These are phyloP conservation scores for Aspergillus haitiensis DNA, from an alignment of 495 filamentous ascomycete genomes.

Conservation along the genomic window DNA sequence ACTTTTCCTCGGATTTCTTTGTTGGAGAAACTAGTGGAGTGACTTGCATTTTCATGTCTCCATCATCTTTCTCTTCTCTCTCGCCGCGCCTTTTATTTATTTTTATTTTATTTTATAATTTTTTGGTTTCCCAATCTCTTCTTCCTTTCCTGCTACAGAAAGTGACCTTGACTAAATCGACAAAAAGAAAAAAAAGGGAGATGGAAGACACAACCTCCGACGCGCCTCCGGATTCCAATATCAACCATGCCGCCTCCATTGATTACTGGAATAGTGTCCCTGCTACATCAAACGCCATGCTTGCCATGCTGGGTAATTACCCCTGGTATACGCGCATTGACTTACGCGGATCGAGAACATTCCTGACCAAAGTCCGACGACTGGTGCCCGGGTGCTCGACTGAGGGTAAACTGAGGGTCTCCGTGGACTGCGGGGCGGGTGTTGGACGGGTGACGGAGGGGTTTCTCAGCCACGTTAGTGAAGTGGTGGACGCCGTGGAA, in stretches of 20 bases:
- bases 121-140: no score
- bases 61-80: no score
- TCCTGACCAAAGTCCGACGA: conserved; percentile 72
- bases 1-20: no score
- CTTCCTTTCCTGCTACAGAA: no score
- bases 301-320: conserved; percentile 84
- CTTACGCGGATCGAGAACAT: conserved; percentile 71
- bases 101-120: no score
- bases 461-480: conserved; percentile 53
- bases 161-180: no score
- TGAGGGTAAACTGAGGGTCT: conserved; percentile 36
- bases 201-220: background rate
- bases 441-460: conserved; percentile 63
- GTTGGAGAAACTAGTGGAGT: no score
- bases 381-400: conserved; percentile 25
- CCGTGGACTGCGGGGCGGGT: conserved; percentile 62
- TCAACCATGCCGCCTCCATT: conserved; percentile 41
- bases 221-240: conserved; percentile 33
- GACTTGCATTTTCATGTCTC: no score
- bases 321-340: conserved; percentile 74
- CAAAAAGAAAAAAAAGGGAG: no score
- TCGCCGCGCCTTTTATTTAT: no score
- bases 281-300: conserved; percentile 75
- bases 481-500: conserved; percentile 60
- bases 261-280: conserved; percentile 73